phyloP scores from a whole-genome alignment of 345 rosid species.

The Linum trigynum region DNA sequence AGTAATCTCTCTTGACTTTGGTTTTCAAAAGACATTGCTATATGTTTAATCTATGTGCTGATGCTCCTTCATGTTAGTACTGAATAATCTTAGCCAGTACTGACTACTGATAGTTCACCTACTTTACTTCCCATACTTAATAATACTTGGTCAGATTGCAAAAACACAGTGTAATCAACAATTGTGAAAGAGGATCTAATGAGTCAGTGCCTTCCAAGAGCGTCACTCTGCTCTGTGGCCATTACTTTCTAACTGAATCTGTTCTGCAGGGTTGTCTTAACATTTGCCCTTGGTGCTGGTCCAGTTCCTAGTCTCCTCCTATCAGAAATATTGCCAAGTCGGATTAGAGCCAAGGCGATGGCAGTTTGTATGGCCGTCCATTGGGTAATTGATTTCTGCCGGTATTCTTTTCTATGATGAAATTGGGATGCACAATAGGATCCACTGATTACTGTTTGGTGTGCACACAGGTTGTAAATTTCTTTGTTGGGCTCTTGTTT shows the following conservation, averaged over 20 bases:
- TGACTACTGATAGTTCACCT: not conserved
- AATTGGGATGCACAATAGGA: not conserved
- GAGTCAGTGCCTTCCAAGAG: too few relatives aligned
- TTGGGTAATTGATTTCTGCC: constrained; percentile 48
- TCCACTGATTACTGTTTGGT: constrained; percentile 5
- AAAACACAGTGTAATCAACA: too few relatives aligned
- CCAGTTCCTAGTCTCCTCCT: constrained; percentile 98
- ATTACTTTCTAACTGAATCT: not conserved
- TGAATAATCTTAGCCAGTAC: too few relatives aligned
- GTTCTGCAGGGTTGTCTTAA: constrained; percentile 64
- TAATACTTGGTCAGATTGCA: too few relatives aligned
- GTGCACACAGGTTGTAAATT: constrained; percentile 63
- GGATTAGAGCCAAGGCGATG: constrained; percentile 96
- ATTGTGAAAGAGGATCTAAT: too few relatives aligned
- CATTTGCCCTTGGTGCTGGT: constrained; percentile 98
- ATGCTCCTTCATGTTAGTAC: not conserved
- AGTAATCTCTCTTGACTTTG: constrained; percentile 27
- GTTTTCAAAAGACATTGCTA: not conserved
- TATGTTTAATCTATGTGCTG: constrained; percentile 26
- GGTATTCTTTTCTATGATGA: not conserved
- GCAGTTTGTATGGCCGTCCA: constrained; percentile 89
- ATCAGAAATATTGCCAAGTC: constrained; percentile 92
- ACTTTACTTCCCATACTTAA: not conserved
- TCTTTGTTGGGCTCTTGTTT: constrained; percentile 83
- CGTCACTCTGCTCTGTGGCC: not conserved